Conservation (phyloP, 345 rosid species). For the Eucalyptus pauciflora region DNA sequence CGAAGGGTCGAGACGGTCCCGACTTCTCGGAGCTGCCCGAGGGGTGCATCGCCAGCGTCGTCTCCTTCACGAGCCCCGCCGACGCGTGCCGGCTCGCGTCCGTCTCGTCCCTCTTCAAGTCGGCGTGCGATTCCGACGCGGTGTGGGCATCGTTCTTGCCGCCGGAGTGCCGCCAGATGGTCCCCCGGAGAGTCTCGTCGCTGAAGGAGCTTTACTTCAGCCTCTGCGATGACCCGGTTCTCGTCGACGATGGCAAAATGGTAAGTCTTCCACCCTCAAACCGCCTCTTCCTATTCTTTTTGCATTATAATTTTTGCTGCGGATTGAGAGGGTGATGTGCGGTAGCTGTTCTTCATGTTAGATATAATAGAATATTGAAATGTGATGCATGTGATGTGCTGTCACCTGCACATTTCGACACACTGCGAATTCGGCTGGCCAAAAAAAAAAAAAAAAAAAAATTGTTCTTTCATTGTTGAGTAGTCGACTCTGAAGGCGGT, state of each 20-base stretch:
- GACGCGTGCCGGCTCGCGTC: constrained; percentile 6
- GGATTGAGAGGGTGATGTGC: neutral
- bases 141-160: constrained; percentile 18
- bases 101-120: constrained; percentile 3
- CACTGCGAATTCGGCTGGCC: neutral
- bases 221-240: constrained; percentile 12
- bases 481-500: neutral
- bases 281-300: neutral
- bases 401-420: too few relatives aligned
- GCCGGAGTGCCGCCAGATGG: neutral
- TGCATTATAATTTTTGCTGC: neutral
- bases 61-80: constrained; percentile 7
- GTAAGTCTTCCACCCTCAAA: neutral
- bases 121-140: constrained; percentile 10
- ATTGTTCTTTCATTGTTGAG: neutral
- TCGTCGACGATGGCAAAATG: constrained; percentile 13
- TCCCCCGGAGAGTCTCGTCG: neutral
- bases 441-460: fast-evolving
- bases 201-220: constrained; percentile 10
- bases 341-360: neutral
- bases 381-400: neutral
- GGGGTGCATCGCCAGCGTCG: neutral
- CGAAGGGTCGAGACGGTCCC: neutral
- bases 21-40: neutral
- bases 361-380: neutral